phyloP scores from a whole-genome alignment of 2,329 filamentous ascomycete species.

The Penicillium hesseltinei region DNA sequence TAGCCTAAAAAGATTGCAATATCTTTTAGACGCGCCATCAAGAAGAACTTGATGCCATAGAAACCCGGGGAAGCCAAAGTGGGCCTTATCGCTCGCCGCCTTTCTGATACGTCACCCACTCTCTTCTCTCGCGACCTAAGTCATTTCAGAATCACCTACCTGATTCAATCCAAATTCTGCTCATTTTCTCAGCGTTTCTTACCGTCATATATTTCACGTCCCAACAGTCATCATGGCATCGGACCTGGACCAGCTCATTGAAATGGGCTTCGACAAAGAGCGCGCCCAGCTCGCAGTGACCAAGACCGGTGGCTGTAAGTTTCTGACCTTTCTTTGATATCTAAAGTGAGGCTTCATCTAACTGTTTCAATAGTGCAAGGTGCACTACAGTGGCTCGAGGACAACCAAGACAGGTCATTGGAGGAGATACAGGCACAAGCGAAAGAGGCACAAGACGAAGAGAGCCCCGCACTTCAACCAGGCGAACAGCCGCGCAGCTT shows the following conservation, averaged over 20 bases:
- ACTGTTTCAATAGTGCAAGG: slow-evolving; percentile 64
- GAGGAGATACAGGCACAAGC: slow-evolving; percentile 70
- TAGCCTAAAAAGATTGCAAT: not conserved
- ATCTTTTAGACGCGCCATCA: not conserved
- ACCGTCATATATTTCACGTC: not conserved
- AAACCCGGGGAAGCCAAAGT: slow-evolving; percentile 10
- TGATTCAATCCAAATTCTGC: not conserved
- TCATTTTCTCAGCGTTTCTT: not conserved
- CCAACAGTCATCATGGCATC: slow-evolving; percentile 38
- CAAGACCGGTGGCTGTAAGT: slow-evolving; percentile 74
- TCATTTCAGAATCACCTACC: not conserved
- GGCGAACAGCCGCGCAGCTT: slow-evolving; percentile 75
- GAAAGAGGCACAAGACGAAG: slow-evolving; percentile 51
- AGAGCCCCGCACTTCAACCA: slow-evolving; percentile 65
- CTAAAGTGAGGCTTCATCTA: slow-evolving; percentile 5
- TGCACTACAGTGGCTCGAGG: slow-evolving; percentile 91
- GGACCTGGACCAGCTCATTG: slow-evolving; percentile 61
- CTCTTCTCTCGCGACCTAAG: slow-evolving; percentile 17
- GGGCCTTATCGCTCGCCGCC: slow-evolving; percentile 27
- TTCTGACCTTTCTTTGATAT: not conserved
- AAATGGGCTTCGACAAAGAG: slow-evolving; percentile 78
- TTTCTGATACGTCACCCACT: slow-evolving; percentile 32
- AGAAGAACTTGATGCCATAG: slow-evolving; percentile 1
- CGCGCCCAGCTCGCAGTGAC: slow-evolving; percentile 81
- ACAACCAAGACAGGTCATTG: slow-evolving; percentile 81